Conservation (phyloP, 345 rosid genomes). For the Mercurialis annua region DNA sequence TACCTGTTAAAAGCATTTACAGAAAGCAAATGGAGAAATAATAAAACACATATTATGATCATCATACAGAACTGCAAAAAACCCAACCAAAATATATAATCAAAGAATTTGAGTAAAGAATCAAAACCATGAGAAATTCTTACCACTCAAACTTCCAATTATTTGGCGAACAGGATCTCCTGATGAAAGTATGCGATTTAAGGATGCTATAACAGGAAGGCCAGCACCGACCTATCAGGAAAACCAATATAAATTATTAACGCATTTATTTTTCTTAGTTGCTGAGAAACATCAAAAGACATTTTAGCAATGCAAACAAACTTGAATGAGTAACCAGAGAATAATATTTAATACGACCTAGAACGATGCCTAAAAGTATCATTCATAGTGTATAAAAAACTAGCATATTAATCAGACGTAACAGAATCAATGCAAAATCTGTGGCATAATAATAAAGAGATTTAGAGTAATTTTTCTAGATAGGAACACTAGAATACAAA, state of each 20-base stretch:
- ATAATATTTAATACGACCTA: not conserved
- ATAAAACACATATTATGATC: not conserved
- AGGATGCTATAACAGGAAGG: conserved; percentile 82
- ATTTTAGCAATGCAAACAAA: not conserved
- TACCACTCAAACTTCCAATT: conserved; percentile 90
- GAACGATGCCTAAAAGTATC: not conserved
- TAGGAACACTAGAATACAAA: not conserved
- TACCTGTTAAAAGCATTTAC: conserved; percentile 40
- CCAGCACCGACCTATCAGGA: conserved; percentile 78
- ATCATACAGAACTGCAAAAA: conserved; percentile 12
- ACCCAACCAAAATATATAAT: not conserved
- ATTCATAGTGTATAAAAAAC: not conserved
- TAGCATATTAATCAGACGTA: not conserved
- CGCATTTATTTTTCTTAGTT: not conserved
- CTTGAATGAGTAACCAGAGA: not conserved
- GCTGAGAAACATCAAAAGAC: not conserved
- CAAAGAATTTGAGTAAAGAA: conserved; percentile 6
- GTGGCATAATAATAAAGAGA: no score
- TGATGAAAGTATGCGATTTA: conserved; percentile 72
- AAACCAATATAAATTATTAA: no score
- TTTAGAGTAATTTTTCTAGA: not conserved
- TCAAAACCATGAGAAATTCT: conserved; percentile 13
- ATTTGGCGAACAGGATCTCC: conserved; percentile 70
- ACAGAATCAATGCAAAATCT: not conserved
- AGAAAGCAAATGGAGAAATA: not conserved